Conservation (phyloP, 2,329 filamentous ascomycete species). For the Alternaria sp. region DNA sequence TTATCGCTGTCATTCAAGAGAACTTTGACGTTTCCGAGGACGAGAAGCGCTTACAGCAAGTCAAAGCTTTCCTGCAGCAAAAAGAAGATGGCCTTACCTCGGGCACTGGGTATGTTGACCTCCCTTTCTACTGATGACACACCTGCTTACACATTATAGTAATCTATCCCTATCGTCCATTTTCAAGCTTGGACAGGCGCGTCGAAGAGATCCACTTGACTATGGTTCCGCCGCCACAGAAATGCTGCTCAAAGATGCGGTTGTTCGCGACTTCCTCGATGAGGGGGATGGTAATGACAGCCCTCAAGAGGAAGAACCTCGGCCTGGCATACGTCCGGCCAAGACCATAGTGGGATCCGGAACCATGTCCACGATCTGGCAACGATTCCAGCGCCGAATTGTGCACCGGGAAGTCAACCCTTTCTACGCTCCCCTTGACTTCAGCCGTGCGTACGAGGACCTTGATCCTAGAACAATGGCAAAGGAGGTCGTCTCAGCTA, state of each 20-base stretch:
- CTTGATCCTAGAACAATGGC: conserved; percentile 88
- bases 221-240: conserved; percentile 92
- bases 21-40: conserved; percentile 99
- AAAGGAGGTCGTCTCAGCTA: conserved; percentile 84
- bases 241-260: conserved; percentile 95
- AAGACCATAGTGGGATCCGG: conserved; percentile 64
- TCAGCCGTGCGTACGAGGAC: conserved; percentile 75
- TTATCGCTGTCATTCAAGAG: conserved; percentile 99
- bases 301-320: conserved; percentile 41
- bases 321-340: conserved; percentile 47
- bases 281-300: conserved; percentile 61
- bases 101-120: conserved; percentile 59
- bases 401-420: conserved; percentile 84
- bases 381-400: conserved; percentile 64
- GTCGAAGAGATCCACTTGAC: conserved; percentile 82
- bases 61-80: conserved; percentile 90
- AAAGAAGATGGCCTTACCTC: conserved; percentile 79
- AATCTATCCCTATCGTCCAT: conserved; percentile 77
- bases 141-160: conserved; percentile 28
- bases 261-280: conserved; percentile 93
- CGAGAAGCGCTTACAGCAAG: conserved; percentile 95
- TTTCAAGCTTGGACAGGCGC: conserved; percentile 68
- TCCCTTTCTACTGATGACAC: not conserved
- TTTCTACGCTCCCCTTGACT: conserved; percentile 85
- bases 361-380: conserved; percentile 68